Evolutionary conservation across 192 early-diverging fungal species (phyloP), one percentile per base, ranked within the genome.

Genomic region (Entomortierella parvispora): DNA sequence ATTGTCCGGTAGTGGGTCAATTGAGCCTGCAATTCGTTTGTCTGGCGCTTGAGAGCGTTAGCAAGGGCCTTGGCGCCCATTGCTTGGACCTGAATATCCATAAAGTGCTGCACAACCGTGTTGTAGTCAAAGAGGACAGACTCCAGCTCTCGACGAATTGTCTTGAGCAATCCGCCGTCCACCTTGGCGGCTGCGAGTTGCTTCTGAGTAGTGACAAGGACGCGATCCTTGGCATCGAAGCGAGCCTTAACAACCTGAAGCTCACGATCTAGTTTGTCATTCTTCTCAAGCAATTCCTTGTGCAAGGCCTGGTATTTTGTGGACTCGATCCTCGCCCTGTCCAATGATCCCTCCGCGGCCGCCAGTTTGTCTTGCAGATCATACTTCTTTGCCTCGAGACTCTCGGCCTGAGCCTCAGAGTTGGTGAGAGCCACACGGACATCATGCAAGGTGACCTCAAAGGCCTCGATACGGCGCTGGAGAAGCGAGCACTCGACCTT

Each of bases 61-160:
- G 74, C 74, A 8, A 77, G 55, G 25, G 74, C 65, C 61, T 77
- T 77, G 44, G 74, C 74, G 9, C 74, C 74, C 59, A 77, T 77
- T 3, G 65, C 74, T 20, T 77, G 65, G 46, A 77, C 74, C 26
- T 77, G 74, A 14, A 77, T 77, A 33, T 77, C 74, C 74, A 77
- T 77, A 33, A 77, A 77, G 43, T 77, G 74, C 48, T 77, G 74
- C 5, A 77, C 74, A 6, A 77, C 74, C 0, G 66, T 77, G 61
- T 77, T 77, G 61, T 77, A 77, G 37, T 77, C 74, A 64, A 77
- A 77, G 10, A 77, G 34, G 8, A 77, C 74, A 0, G 74, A 77
- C 45, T 77, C 74, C 20, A 77, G 55, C 31, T 77, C 74, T 15
- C 74, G 65, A 28, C 74, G 74, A 32, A 77, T 77, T 1, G 74